phyloP scores from a whole-genome alignment of 1,139 yeast species.

The Candida tetrigidarum region DNA sequence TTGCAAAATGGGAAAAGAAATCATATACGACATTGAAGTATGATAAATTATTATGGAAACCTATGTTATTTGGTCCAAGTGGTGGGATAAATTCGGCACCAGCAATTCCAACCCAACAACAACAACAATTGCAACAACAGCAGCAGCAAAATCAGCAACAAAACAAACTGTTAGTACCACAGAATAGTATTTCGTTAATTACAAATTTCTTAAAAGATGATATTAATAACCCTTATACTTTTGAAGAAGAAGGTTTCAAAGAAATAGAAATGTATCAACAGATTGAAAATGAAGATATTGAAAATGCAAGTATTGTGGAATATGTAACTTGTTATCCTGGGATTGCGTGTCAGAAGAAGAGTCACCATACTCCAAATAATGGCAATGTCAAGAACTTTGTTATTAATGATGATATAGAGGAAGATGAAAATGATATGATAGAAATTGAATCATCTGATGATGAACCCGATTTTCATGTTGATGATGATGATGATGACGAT shows the following conservation, averaged over 20 bases:
- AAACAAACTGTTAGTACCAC: slow-evolving; percentile 18
- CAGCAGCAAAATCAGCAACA: slow-evolving; percentile 4
- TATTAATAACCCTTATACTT: slow-evolving; percentile 58
- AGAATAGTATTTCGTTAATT: slow-evolving; percentile 57
- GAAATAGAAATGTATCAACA: slow-evolving; percentile 45
- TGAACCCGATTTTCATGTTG: slow-evolving; percentile 16
- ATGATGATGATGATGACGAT: slow-evolving; percentile 11
- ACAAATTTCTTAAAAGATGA: slow-evolving; percentile 66
- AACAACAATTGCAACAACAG: background rate
- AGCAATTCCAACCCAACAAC: slow-evolving; percentile 24
- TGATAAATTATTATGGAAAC: slow-evolving; percentile 71
- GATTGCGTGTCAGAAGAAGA: slow-evolving; percentile 14
- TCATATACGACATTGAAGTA: slow-evolving; percentile 56
- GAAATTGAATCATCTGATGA: slow-evolving; percentile 16
- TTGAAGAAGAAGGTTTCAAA: slow-evolving; percentile 55
- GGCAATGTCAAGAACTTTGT: background rate
- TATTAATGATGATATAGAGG: slow-evolving; percentile 19
- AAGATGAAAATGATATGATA: slow-evolving; percentile 17
- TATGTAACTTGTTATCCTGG: slow-evolving; percentile 40
- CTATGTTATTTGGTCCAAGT: slow-evolving; percentile 80
- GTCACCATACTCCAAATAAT: slow-evolving; percentile 7
- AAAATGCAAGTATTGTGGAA: slow-evolving; percentile 21
- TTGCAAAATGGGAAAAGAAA: slow-evolving; percentile 60
- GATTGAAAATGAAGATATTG: slow-evolving; percentile 21
- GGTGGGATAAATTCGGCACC: slow-evolving; percentile 74